Percentiles rank a stretch among this genome's conserved stretches.
These are phyloP conservation scores for Ambrosia trifida DNA, from an alignment of 129 eudicot species.

Conservation along the genomic window DNA sequence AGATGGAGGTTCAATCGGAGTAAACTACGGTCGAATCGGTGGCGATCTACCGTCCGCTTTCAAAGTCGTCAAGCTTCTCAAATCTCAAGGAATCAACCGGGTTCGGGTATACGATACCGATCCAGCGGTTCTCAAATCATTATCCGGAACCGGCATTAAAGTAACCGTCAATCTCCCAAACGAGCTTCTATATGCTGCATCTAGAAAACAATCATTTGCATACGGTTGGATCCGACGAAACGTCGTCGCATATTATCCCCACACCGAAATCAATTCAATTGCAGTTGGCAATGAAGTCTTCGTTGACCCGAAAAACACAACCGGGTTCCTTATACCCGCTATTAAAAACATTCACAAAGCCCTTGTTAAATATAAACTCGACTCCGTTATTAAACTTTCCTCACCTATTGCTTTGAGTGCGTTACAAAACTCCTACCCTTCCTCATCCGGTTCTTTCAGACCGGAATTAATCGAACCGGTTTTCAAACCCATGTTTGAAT, in stretches of 20 bases:
- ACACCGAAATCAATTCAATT: constrained; percentile 72
- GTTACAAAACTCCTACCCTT: constrained; percentile 67
- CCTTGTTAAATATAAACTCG: constrained; percentile 47
- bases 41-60: constrained; percentile 76
- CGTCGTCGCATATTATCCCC: constrained; percentile 66
- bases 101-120: constrained; percentile 89
- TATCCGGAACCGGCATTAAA: constrained; percentile 61
- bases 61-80: constrained; percentile 60
- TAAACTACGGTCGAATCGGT: constrained; percentile 80
- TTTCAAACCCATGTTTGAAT: constrained; percentile 68
- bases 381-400: constrained; percentile 57
- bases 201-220: constrained; percentile 70
- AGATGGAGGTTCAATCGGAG: constrained; percentile 80
- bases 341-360: constrained; percentile 70
- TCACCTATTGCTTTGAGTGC: constrained; percentile 84
- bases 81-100: constrained; percentile 62
- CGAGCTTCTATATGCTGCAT: constrained; percentile 67
- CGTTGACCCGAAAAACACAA: constrained; percentile 71
- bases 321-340: constrained; percentile 66
- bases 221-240: constrained; percentile 57
- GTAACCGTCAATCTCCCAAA: constrained; percentile 84
- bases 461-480: constrained; percentile 65
- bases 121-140: constrained; percentile 75
- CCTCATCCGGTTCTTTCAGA: constrained; percentile 77
- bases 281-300: constrained; percentile 95